Evolutionary conservation across 2,329 filamentous ascomycete genomes (phyloP), one percentile per base, ranked within the genome.

Genomic region (Pseudogymnoascus sp.): DNA sequence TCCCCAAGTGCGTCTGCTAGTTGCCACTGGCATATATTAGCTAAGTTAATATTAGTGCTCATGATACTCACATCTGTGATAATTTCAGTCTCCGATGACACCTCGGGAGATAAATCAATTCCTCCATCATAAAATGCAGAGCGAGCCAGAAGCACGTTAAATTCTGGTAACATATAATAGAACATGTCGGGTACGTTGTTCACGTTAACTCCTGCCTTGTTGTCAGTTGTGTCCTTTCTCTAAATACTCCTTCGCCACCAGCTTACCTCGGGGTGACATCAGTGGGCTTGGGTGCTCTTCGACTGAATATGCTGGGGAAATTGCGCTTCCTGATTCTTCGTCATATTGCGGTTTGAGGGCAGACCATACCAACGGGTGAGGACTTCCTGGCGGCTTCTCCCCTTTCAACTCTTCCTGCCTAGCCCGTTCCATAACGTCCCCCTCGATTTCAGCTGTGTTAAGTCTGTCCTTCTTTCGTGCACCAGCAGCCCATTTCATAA

Each of bases 381-480:
- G 58, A 28, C 68, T 57, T 50, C 47, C 47, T 38, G 50, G 63
- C 58, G 43, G 20, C 63, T 66, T 20, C 47, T 30, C 36, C 57
- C 47, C 16, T 54, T 61, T 63, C 65, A 60, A 38, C 58, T 47
- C 60, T 67, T 62, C 58, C 86, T 85, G 80, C 84, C 84, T 1
- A 77, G 74, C 1, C 82, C 84, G 1, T 70, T 86, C 22, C 81
- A 86, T 64, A 85, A 87, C 67, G 75, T 77, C 1, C 68, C 77
- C 25, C 78, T 78, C 64, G 82, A 78, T 58, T 86, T 83, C 69
- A 71, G 74, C 33, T 84, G 81, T 28, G n/a, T 25, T 16, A 2
- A 43, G 57, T 33, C 59, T 60, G 1, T 33, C 50, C 28, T 64
- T 66, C 35, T 22, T 57, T 14, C 68, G 69, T 71, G 60, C 71